Evolutionary conservation across 768 basidiomycete species (phyloP).

Genomic region (Podaxis rugospora): DNA sequence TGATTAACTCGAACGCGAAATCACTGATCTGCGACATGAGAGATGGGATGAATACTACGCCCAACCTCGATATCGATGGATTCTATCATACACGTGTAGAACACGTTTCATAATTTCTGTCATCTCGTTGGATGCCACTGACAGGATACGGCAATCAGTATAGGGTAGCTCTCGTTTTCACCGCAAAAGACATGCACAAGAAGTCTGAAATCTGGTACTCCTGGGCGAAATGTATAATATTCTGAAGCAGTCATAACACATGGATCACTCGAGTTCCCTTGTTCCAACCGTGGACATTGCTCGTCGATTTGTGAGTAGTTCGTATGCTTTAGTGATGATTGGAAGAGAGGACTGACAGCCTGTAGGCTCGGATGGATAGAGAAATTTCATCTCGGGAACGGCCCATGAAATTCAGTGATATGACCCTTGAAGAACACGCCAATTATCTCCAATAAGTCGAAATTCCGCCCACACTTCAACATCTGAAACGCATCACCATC

Average conservation of each 20-base stretch:
- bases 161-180: neutral
- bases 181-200: conserved; percentile 4
- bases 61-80: conserved; percentile 20
- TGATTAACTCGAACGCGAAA: neutral
- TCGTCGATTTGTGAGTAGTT: conserved; percentile 3
- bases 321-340: conserved; percentile 1
- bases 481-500: conserved; percentile 3
- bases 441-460: conserved; percentile 2
- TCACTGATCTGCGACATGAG: neutral
- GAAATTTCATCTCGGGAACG: conserved; percentile 3
- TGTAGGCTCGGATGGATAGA: neutral
- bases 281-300: neutral
- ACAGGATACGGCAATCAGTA: conserved; percentile 2
- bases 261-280: conserved; percentile 1
- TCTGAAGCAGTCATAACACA: neutral
- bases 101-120: conserved; percentile 18
- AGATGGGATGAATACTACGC: neutral
- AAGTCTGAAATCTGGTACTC: neutral
- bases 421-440: neutral
- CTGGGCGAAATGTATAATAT: neutral
- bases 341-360: neutral
- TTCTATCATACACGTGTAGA: conserved; percentile 20
- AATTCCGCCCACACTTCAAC: neutral
- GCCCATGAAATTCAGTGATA: conserved; percentile 2
- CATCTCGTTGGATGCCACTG: neutral